These are phyloP conservation scores for Rhodotorula sphaerocarpa DNA, from an alignment of 768 basidiomycete genomes.

Conservation along the genomic window DNA sequence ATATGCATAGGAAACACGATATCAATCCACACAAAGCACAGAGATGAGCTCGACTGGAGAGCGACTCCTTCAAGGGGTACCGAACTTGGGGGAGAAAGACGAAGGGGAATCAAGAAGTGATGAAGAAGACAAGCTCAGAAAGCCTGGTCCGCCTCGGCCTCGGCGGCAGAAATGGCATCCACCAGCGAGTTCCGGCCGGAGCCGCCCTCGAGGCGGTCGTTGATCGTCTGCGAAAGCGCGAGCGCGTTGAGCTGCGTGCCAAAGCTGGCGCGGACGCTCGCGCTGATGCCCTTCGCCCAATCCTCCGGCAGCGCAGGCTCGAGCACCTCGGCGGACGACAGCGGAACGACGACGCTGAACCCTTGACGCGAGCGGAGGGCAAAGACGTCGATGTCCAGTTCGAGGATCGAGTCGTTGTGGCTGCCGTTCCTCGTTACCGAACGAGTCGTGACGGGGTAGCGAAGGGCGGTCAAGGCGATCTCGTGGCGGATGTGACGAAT, in stretches of 20 bases:
- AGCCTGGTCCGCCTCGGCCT: not conserved
- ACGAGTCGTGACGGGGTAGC: slow-evolving; percentile 6
- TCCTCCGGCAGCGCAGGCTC: not conserved
- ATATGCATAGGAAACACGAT: too few relatives aligned
- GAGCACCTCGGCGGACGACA: not conserved
- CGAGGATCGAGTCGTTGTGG: not conserved
- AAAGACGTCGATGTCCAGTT: slow-evolving; percentile 7
- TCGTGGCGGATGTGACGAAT: slow-evolving; percentile 24
- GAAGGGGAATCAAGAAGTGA: too few relatives aligned
- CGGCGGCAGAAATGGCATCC: not conserved
- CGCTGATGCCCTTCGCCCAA: slow-evolving; percentile 1
- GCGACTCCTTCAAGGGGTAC: too few relatives aligned
- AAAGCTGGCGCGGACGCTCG: not conserved
- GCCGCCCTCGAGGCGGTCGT: not conserved
- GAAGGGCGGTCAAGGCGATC: slow-evolving; percentile 11
- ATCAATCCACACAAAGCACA: too few relatives aligned
- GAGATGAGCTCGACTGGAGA: too few relatives aligned
- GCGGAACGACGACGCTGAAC: not conserved
- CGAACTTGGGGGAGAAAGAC: too few relatives aligned
- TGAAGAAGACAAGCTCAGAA: not conserved
- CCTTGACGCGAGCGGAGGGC: not conserved
- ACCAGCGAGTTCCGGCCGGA: not conserved
- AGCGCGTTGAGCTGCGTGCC: slow-evolving; percentile 2
- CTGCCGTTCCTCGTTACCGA: not conserved
- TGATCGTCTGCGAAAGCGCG: slow-evolving; percentile 9